Base-by-base conservation (phyloP, 371 early-diverging fungal genomes). In the Mucor velutinosus region DNA sequence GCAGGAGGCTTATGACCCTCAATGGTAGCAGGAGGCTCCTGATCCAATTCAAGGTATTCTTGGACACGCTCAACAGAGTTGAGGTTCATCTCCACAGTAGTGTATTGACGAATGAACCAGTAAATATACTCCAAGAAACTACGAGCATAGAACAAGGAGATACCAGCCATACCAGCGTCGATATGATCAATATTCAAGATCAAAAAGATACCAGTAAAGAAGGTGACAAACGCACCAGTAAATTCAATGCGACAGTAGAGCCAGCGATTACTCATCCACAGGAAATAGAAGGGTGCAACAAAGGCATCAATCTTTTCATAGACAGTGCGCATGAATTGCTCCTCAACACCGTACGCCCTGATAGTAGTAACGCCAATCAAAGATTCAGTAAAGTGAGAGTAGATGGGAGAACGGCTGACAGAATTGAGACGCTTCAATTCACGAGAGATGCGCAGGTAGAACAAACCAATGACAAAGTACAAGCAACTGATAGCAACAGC, bases 181-280 rank as follows among this genome's bases (percentile, higher is more conserved):
- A 94, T 79, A 23, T 70, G 76, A 32, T 85, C 73, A 14, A 81
- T 70, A n/a, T 80, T 79, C 57, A 77, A 67, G 32, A 87, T 81
- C 60, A 86, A 84, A 62, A 83, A 88, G 21, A 89, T 49, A 35
- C 91, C 91, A 17, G 94, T 85, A 43, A 76, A 71, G 43, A 93
- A 84, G 8, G 93, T 81, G 30, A 95, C 89, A 14, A 86, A 30
- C 0, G 92, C 89, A 21, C 91, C 91, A 33, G 88, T 81, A 6
- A 89, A 60, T 41, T 93, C 95, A 57, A 91, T 86, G 33, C 97
- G 92, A 27, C 71, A 65, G 27, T 76, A 72, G 1, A 96, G 80
- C 97, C 96, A 95, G 58, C 95, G 89, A 76, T 96, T 96, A 59
- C 90, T 85, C 65, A 89, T 91, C 93, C 95, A 94, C 41, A 92